These are phyloP conservation scores for Schoenoplectus tabernaemontani DNA, from an alignment of 202 grass and related monocot genomes.

Conservation along the genomic window DNA sequence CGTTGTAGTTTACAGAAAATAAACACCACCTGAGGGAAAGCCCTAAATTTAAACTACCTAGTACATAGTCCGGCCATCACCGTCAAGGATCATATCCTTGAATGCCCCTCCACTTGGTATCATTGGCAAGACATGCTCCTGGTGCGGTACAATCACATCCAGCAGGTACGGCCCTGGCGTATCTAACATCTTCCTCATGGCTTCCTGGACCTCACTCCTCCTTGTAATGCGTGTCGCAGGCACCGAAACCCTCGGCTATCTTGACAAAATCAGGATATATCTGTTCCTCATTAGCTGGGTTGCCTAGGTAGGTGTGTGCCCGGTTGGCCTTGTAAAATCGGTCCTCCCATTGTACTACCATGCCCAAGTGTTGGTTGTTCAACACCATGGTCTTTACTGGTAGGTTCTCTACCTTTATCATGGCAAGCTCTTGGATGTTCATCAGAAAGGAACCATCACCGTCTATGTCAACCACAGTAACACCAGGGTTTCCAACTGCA, in stretches of 20 bases:
- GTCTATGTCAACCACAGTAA: constrained; percentile 82
- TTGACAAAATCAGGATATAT: constrained; percentile 88
- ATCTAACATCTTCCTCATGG: constrained; percentile 81
- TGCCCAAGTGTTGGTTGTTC: constrained; percentile 95
- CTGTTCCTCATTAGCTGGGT: constrained; percentile 59
- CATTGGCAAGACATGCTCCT: constrained; percentile 97
- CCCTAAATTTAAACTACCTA: constrained; percentile 15
- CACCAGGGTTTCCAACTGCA: constrained; percentile 70
- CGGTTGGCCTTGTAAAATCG: constrained; percentile 90
- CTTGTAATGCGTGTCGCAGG: constrained; percentile 69
- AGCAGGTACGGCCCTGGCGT: constrained; percentile 80
- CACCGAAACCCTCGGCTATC: constrained; percentile 62
- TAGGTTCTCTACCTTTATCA: constrained; percentile 82
- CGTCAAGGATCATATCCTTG: constrained; percentile 89
- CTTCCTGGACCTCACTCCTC: constrained; percentile 55
- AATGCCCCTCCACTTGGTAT: constrained; percentile 88
- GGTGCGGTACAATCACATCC: constrained; percentile 77
- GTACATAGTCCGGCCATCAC: constrained; percentile 74
- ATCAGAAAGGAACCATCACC: constrained; percentile 93
- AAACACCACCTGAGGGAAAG: not conserved
- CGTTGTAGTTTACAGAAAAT: not conserved
- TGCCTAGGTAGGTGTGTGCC: constrained; percentile 79
- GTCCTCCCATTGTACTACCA: constrained; percentile 88
- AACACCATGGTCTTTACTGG: constrained; percentile 64
- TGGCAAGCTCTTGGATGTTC: constrained; percentile 88